These are phyloP conservation scores for Canariomyces notabilis DNA, from an alignment of 2,329 filamentous ascomycete species.

Conservation along the genomic window DNA sequence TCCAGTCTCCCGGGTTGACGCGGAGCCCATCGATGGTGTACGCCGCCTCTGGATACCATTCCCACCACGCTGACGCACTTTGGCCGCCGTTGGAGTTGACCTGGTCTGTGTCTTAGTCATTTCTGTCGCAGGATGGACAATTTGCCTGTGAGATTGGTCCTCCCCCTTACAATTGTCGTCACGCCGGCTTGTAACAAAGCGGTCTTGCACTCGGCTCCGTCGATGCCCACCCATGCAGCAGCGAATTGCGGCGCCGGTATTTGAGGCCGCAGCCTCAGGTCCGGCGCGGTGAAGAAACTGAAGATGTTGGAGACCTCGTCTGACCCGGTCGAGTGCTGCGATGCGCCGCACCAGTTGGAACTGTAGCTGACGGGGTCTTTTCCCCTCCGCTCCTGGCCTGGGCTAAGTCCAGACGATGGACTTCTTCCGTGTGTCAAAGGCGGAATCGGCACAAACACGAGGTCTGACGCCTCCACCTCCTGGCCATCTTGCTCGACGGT, in stretches of 20 bases:
- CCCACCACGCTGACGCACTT: slow-evolving; percentile 29
- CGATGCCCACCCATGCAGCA: slow-evolving; percentile 30
- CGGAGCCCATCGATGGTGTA: slow-evolving; percentile 26
- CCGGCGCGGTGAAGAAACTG: slow-evolving; percentile 27
- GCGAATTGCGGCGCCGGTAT: slow-evolving; percentile 24
- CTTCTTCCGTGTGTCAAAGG: slow-evolving; percentile 15
- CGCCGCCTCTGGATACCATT: slow-evolving; percentile 30
- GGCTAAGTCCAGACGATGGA: slow-evolving; percentile 1
- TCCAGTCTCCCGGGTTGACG: slow-evolving; percentile 28
- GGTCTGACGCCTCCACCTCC: slow-evolving; percentile 13
- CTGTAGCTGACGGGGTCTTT: slow-evolving; percentile 22
- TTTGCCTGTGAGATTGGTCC: background rate
- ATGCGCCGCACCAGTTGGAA: slow-evolving; percentile 28
- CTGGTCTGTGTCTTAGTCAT: slow-evolving; percentile 6
- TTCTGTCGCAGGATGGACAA: background rate
- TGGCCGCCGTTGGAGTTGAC: slow-evolving; percentile 26
- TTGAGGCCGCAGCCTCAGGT: slow-evolving; percentile 21
- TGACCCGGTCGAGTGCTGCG: slow-evolving; percentile 19
- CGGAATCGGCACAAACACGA: slow-evolving; percentile 19
- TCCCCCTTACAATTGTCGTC: slow-evolving; percentile 23
- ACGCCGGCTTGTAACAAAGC: slow-evolving; percentile 29
- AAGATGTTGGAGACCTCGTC: slow-evolving; percentile 23
- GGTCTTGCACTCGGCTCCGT: slow-evolving; percentile 27
- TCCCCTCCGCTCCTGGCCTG: slow-evolving; percentile 2
- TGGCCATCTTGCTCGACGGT: slow-evolving; percentile 16